A percentile compares a stretch with the other conserved stretches of the same genome.
Conservation (phyloP, 2,329 filamentous ascomycete genomes). For the Diaporthe citrichinensis region DNA sequence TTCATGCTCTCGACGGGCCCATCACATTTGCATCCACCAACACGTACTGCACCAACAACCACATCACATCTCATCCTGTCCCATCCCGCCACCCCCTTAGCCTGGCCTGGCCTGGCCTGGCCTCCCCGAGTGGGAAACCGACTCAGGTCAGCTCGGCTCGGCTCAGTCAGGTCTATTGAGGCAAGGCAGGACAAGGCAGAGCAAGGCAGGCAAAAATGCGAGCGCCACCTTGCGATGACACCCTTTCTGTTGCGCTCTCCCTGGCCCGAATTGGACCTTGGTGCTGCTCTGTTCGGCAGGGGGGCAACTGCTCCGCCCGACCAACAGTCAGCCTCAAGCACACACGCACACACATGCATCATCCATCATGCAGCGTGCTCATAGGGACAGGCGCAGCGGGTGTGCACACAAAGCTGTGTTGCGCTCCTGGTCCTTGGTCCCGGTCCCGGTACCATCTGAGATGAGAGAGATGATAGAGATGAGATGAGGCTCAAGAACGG, state of each 20-base stretch:
- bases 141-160: conserved; percentile 18
- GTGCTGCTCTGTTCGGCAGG: background rate
- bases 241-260: background rate
- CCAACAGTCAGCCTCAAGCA: conserved; percentile 19
- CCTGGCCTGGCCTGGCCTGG: background rate
- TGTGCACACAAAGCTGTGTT: conserved; percentile 27
- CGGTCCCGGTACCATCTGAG: background rate
- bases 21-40: background rate
- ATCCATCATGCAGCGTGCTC: conserved; percentile 28
- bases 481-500: conserved; percentile 30
- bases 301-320: background rate
- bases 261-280: background rate
- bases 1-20: background rate
- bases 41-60: conserved; percentile 7
- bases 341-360: background rate
- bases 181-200: background rate
- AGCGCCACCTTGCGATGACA: background rate
- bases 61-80: conserved; percentile 1
- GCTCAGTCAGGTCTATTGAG: background rate
- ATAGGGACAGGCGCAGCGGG: conserved; percentile 6
- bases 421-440: conserved; percentile 8
- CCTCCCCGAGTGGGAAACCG: conserved; percentile 19
- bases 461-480: conserved; percentile 24
- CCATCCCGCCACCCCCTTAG: conserved; percentile 4
- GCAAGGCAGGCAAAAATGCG: conserved; percentile 1